Conservation (phyloP, 2,329 filamentous ascomycete genomes). For the Trichoderma semiorbis region DNA sequence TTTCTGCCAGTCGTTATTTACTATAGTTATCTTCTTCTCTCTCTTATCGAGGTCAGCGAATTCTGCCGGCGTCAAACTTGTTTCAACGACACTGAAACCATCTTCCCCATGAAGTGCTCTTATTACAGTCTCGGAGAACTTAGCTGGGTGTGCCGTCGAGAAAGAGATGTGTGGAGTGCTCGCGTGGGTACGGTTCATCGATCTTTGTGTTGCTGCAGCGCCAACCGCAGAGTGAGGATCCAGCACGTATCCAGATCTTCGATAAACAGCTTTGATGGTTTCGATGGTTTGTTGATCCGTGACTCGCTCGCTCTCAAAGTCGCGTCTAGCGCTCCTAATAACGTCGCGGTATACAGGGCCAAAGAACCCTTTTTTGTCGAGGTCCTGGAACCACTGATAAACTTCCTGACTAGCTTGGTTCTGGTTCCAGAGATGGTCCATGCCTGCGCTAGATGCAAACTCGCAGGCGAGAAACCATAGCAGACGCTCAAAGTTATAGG, state of each 20-base stretch:
- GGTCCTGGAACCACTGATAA: conserved; percentile 68
- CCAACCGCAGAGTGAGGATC: conserved; percentile 93
- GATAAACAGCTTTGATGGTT: conserved; percentile 57
- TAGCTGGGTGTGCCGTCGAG: conserved; percentile 92
- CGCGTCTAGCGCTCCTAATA: conserved; percentile 63
- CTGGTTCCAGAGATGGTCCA: conserved; percentile 64
- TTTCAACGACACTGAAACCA: conserved; percentile 77
- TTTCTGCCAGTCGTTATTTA: conserved; percentile 68
- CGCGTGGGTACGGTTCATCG: conserved; percentile 52
- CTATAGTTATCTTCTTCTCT: conserved; percentile 68
- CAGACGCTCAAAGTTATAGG: conserved; percentile 92
- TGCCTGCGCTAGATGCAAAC: conserved; percentile 55
- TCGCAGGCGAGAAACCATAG: conserved; percentile 89
- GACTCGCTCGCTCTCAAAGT: conserved; percentile 78
- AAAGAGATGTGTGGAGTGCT: conserved; percentile 73
- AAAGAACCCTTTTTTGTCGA: conserved; percentile 82
- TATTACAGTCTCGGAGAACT: conserved; percentile 85
- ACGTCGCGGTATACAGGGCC: conserved; percentile 70
- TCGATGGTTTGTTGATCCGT: conserved; percentile 64
- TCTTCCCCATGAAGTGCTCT: conserved; percentile 66
- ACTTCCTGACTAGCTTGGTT: conserved; percentile 74
- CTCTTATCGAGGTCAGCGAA: conserved; percentile 75
- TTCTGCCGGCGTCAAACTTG: conserved; percentile 73
- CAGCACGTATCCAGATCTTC: conserved; percentile 69
- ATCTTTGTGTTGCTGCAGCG: conserved; percentile 70